Percentiles rank a stretch among this genome's conserved stretches.
Conservation (phyloP, 768 basidiomycete species). For the Terana coerulea region DNA sequence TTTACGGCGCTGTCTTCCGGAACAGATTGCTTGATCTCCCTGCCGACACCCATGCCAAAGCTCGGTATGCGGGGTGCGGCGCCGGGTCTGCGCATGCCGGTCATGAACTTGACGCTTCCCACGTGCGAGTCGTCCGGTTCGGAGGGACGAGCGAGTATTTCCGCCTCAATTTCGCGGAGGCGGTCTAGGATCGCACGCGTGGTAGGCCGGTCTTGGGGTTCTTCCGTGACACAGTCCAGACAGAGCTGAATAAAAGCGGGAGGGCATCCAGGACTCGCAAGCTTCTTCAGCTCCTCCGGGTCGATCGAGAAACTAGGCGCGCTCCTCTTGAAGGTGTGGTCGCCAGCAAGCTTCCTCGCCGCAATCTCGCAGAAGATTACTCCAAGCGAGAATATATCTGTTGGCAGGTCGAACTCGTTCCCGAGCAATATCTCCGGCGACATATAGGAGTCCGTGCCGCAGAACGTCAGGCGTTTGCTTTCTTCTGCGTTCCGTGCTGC, state of each 20-base stretch:
- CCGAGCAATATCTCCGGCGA: conserved; percentile 93
- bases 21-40: conserved; percentile 43
- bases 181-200: conserved; percentile 78
- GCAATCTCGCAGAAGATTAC: conserved; percentile 93
- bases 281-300: conserved; percentile 59
- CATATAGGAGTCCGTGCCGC: conserved; percentile 95
- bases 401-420: conserved; percentile 88
- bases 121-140: conserved; percentile 72
- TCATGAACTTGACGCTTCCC: conserved; percentile 83
- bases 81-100: conserved; percentile 51
- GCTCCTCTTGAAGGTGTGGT: conserved; percentile 68
- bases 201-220: conserved; percentile 68
- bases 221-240: conserved; percentile 67
- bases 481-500: conserved; percentile 92
- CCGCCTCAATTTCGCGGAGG: conserved; percentile 76
- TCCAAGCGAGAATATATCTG: conserved; percentile 92
- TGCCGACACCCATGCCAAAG: conserved; percentile 71
- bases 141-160: conserved; percentile 64
- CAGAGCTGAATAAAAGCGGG: conserved; percentile 71
- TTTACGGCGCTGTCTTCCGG: conserved; percentile 32
- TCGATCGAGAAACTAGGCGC: conserved; percentile 83
- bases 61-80: conserved; percentile 78
- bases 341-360: conserved; percentile 81
- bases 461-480: conserved; percentile 78
- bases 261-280: conserved; percentile 75